These are phyloP conservation scores for Aquilaria malaccensis DNA, from an alignment of 345 rosid genomes.

Conservation along the genomic window DNA sequence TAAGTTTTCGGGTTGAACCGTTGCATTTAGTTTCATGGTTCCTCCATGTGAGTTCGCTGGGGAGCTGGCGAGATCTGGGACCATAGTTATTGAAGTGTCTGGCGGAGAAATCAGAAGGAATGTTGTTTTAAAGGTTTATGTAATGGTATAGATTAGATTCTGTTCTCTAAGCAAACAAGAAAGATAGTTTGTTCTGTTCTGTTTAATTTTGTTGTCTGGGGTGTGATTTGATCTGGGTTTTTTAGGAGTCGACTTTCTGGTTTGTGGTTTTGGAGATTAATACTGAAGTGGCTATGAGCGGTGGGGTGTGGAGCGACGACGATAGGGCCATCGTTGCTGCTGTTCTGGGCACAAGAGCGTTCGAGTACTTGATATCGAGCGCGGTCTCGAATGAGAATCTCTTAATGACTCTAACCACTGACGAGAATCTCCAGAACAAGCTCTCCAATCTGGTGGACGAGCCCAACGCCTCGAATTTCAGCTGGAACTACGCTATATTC, in stretches of 20 bases:
- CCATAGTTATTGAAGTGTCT: not conserved
- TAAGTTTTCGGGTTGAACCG: too few species aligned
- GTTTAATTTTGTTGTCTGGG: not conserved
- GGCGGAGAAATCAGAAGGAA: not conserved
- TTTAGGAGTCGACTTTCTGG: not conserved
- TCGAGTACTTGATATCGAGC: slow-evolving; percentile 64
- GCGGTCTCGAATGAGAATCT: slow-evolving; percentile 51
- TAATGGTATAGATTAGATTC: not conserved
- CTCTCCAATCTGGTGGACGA: slow-evolving; percentile 81
- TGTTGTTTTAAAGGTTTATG: not conserved
- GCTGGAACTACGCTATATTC: slow-evolving; percentile 90
- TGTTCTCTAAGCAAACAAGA: too few species aligned
- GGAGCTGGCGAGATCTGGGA: not conserved
- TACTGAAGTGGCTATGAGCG: slow-evolving; percentile 41
- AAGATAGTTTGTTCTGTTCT: not conserved
- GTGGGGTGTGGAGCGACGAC: slow-evolving; percentile 59
- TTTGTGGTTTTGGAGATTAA: slow-evolving; percentile 32
- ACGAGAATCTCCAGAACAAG: slow-evolving; percentile 67
- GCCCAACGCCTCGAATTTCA: slow-evolving; percentile 57
- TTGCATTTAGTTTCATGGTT: too few species aligned
- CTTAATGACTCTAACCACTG: slow-evolving; percentile 49
- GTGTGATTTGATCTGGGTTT: slow-evolving; percentile 20
- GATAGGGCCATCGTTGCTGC: slow-evolving; percentile 65
- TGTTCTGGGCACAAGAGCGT: slow-evolving; percentile 60
- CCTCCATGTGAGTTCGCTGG: too few species aligned